A percentile compares a stretch with the other conserved stretches of the same genome.
These are phyloP conservation scores for Microascus cirrosus DNA, from an alignment of 2,329 filamentous ascomycete species.

Conservation along the genomic window DNA sequence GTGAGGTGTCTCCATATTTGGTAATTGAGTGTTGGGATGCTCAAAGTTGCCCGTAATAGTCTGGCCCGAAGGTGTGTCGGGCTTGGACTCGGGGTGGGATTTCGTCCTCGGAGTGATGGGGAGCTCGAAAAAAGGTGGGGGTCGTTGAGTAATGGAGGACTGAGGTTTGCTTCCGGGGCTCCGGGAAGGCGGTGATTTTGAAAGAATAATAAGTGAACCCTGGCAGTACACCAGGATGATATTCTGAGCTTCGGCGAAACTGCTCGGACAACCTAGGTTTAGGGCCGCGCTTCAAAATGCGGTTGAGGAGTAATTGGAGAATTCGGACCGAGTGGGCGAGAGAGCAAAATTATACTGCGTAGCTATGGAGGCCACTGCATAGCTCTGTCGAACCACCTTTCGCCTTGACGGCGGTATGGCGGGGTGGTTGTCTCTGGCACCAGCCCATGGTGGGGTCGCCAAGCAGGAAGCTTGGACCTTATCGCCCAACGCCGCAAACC, in stretches of 20 bases:
- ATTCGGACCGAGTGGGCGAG: not conserved
- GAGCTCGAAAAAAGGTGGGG: not conserved
- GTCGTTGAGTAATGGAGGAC: not conserved
- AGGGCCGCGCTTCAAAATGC: not conserved
- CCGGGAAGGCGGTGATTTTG: not conserved
- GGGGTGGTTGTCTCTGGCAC: not conserved
- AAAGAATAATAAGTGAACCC: not conserved
- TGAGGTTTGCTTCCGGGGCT: not conserved
- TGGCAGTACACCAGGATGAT: not conserved
- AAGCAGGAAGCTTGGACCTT: not conserved
- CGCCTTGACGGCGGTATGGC: not conserved
- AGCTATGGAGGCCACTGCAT: too few species aligned
- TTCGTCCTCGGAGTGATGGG: not conserved
- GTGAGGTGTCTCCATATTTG: constrained; percentile 23
- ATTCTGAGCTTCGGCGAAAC: not conserved
- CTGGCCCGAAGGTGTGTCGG: not conserved
- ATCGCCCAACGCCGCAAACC: not conserved
- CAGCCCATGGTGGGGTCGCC: not conserved
- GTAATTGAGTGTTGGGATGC: not conserved
- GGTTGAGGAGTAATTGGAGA: not conserved
- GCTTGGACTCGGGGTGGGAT: not conserved
- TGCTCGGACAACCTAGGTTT: not conserved
- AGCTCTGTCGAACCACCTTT: not conserved
- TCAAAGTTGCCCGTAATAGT: not conserved
- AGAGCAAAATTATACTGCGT: not conserved